Evolutionary conservation across 768 basidiomycete genomes (phyloP), one percentile per base, ranked within the genome.

Genomic region (Lentinus tigrinus): DNA sequence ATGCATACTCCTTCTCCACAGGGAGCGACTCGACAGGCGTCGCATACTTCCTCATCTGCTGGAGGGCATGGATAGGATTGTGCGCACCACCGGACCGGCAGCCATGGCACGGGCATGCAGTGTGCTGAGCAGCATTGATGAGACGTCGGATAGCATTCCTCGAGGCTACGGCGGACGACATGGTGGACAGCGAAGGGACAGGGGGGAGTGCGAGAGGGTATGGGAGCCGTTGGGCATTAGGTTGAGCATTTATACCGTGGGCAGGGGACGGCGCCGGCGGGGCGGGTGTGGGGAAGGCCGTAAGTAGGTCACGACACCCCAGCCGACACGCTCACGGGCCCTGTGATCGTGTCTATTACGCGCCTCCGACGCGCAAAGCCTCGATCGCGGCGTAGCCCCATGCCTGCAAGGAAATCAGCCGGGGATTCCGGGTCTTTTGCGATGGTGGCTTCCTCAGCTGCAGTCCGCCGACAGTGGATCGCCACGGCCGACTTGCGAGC

Each of bases 1-100:
- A 96, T 0, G 94, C 94, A 69, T 95, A 95, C 73, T 96, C 94
- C 71, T 88, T 93, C 75, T 91, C 77, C 3, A 85, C 75, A 1
- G 69, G 67, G 9, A 61, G 64, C 1, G 71, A 65, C 31, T 89
- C 80, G 5, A 91, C 85, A 36, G 93, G 93, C 0, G 89, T 89
- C 13, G 93, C 93, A 56, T 89, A 83, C 69, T 75, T 85, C 62
- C 93, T 77, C 61, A 91, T 72, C 69, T 89, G 87, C 58, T 75
- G 82, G 51, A 87, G 66, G 28, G 83, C 79, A 44, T 78, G 76
- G 0, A 78, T 52, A 5, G 68, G 64, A 56, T 77, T 78, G 44
- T 73, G 77, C 31, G 75, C 72, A 8, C 74, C 72, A 26, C 77
- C 67, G 42, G 81, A 66, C 19, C 80, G 76, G 63, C 82, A 82